Evolutionary conservation across 805 yeast species (phyloP), one percentile per base, ranked within the genome.

Genomic region (Saccharomycopsis fodiens): DNA sequence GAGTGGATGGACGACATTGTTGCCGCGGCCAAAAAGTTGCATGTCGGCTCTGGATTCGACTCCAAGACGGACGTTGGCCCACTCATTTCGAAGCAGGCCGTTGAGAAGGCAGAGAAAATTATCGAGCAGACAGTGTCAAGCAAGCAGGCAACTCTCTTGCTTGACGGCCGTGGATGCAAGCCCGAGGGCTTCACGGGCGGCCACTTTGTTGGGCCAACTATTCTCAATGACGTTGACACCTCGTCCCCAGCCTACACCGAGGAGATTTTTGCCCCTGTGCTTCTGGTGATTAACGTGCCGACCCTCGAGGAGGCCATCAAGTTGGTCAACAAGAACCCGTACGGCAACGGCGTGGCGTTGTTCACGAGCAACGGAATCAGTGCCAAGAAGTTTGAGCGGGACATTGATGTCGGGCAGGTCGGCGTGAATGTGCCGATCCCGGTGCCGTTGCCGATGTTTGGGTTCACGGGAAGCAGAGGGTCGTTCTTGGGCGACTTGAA

Each of bases 351-450:
- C 41, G 77, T 76, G 21, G 73, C 87, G 3, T 62, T 82, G 50
- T 82, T 82, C 70, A 82, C 89, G 13, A 68, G 73, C 29, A 76
- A 82, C 1, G 89, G 89, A 10, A 67, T 82, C 19, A 67, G 74
- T n/a, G 83, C 85, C 3, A 82, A 79, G 62, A 76, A 76, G 59
- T 82, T 82, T 68, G 79, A 74, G 60, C 76, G 72, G 63, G 71
- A 76, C 53, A 75, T 81, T 51, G 83, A 79, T 48, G 78, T 81
- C 46, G 89, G 89, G 27, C 88, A 82, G 63, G 84, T 82, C 42
- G 89, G 89, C 46, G 70, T 82, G 55, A 82, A 82, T 56, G 86
- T 82, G 31, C 88, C 89, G 13, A 82, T 82, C 51, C 89, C 89
- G 3, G 89, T 82, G 16, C 89, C 89, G 41, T 67, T 82, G 60